A percentile compares a stretch with the other conserved stretches of the same genome.
Conservation (phyloP, 1,284 basidiomycete genomes). For the Fomes fomentarius region DNA sequence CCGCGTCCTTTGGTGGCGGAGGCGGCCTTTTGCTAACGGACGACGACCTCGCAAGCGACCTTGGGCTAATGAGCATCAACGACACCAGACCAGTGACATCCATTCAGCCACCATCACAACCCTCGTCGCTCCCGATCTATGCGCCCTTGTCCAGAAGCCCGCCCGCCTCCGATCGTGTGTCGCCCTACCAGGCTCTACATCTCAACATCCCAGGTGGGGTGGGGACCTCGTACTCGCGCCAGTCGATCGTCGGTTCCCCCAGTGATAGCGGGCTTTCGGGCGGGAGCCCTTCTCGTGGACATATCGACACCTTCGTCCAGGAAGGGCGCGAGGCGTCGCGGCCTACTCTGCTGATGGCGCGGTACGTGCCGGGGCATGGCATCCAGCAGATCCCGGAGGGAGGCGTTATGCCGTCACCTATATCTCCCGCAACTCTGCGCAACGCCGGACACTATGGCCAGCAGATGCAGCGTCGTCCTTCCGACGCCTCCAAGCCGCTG, state of each 20-base stretch:
- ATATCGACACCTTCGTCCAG: slow-evolving; percentile 28
- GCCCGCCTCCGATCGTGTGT: slow-evolving; percentile 52
- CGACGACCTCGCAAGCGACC: slow-evolving; percentile 75
- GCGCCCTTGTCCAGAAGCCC: slow-evolving; percentile 68
- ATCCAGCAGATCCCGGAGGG: slow-evolving; percentile 60
- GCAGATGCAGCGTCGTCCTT: slow-evolving; percentile 48
- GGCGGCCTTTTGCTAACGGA: slow-evolving; percentile 71
- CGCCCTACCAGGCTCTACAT: slow-evolving; percentile 61
- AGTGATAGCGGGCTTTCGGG: slow-evolving; percentile 47
- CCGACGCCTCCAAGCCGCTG: slow-evolving; percentile 51
- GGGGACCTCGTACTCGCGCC: slow-evolving; percentile 47
- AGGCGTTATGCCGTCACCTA: slow-evolving; percentile 34
- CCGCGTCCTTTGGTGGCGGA: slow-evolving; percentile 37
- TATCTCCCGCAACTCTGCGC: slow-evolving; percentile 34
- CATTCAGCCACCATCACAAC: slow-evolving; percentile 54
- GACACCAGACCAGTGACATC: slow-evolving; percentile 47
- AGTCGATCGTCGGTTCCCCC: slow-evolving; percentile 57
- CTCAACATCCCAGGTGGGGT: slow-evolving; percentile 49
- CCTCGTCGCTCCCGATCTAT: slow-evolving; percentile 71
- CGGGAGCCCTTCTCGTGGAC: slow-evolving; percentile 37
- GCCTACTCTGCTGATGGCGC: slow-evolving; percentile 45
- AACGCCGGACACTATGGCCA: slow-evolving; percentile 31
- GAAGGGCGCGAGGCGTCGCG: slow-evolving; percentile 19
- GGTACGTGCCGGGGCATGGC: slow-evolving; percentile 66
- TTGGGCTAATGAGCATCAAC: slow-evolving; percentile 68